Conservation (phyloP, 176 grass and related monocot species). For the Hordeum marinum region DNA sequence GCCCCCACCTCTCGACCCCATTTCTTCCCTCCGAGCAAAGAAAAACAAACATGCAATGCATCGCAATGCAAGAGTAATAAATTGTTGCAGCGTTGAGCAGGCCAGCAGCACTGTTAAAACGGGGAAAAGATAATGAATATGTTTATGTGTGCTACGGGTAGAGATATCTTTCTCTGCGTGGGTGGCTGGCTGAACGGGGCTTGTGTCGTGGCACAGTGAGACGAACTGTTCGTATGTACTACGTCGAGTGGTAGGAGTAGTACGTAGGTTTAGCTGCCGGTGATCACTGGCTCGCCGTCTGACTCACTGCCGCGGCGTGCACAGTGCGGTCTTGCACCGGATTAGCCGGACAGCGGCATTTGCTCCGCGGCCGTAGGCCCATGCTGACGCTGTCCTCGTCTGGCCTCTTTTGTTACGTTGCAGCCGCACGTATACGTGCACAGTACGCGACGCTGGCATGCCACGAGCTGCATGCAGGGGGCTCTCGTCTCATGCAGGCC, state of each 20-base stretch:
- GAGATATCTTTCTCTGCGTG: background rate
- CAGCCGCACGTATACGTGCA: background rate
- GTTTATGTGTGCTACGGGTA: background rate
- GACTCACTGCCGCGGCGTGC: background rate
- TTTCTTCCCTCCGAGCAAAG: background rate
- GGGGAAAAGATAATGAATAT: background rate
- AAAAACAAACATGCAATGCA: background rate
- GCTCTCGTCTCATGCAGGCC: background rate
- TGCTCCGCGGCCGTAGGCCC: background rate
- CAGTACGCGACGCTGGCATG: background rate
- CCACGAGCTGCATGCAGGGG: background rate
- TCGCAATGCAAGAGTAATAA: background rate
- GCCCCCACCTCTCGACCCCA: background rate
- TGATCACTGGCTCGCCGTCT: background rate
- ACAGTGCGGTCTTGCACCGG: background rate
- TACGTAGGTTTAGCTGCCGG: background rate
- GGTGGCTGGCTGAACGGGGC: background rate
- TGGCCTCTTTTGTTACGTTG: background rate
- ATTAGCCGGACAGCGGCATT: background rate
- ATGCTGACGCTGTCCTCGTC: background rate
- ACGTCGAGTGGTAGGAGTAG: too few relatives aligned
- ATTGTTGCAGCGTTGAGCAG: background rate
- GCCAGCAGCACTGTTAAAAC: background rate
- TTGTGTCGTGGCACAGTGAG: background rate
- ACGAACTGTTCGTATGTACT: background rate